phyloP scores from a whole-genome alignment of 2,329 filamentous ascomycete species.

The Triangularia verruculosa region DNA sequence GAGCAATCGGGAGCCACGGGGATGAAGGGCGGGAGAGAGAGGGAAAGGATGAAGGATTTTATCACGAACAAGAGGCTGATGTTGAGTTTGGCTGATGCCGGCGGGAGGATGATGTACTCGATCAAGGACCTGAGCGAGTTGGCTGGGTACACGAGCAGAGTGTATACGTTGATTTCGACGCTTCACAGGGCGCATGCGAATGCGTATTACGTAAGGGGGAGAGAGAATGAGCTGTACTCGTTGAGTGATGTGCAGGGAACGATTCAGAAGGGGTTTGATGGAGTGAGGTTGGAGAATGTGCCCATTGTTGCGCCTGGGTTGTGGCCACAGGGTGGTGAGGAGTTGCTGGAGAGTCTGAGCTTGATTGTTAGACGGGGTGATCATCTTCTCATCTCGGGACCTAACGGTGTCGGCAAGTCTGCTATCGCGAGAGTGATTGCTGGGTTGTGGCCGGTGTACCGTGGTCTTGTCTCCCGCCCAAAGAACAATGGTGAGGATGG shows the following conservation, averaged over 20 bases:
- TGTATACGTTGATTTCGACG: constrained; percentile 93
- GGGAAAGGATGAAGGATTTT: constrained; percentile 93
- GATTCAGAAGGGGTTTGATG: constrained; percentile 90
- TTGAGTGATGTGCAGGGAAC: constrained; percentile 91
- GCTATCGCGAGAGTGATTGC: constrained; percentile 84
- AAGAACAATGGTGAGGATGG: constrained; percentile 78
- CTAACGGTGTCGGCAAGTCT: constrained; percentile 92
- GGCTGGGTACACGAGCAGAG: constrained; percentile 90
- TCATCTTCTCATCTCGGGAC: constrained; percentile 89
- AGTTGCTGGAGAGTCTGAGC: constrained; percentile 82
- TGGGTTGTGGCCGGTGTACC: constrained; percentile 93
- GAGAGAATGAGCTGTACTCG: constrained; percentile 77
- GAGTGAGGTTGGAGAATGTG: constrained; percentile 87
- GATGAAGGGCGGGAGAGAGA: constrained; percentile 61
- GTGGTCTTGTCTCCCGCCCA: constrained; percentile 84
- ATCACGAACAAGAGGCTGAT: constrained; percentile 99
- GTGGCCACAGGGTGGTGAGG: constrained; percentile 87
- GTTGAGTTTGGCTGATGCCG: constrained; percentile 93
- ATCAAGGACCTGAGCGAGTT: constrained; percentile 97
- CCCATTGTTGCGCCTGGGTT: constrained; percentile 86
- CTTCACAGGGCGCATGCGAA: constrained; percentile 90
- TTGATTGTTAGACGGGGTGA: constrained; percentile 88
- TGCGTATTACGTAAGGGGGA: constrained; percentile 72
- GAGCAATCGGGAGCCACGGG: constrained; percentile 54
- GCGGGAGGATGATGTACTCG: constrained; percentile 98